Conservation (phyloP, 768 basidiomycete species). For the Sporobolomyces pararoseus region DNA sequence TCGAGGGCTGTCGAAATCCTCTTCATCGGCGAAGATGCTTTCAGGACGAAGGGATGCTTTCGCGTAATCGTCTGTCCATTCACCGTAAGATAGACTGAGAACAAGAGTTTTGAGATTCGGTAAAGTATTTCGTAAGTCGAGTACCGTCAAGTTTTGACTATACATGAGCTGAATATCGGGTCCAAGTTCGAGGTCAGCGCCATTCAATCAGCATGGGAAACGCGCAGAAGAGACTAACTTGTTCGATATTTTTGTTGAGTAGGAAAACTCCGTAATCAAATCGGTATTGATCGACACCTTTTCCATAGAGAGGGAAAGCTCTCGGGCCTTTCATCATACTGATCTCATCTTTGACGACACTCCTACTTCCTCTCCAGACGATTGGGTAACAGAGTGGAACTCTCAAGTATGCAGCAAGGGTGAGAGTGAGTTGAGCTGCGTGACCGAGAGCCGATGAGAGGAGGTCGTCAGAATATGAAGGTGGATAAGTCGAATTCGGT, state of each 20-base stretch:
- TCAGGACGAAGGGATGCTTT: constrained; percentile 5
- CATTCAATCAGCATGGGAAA: not conserved
- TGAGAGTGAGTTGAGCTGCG: constrained; percentile 77
- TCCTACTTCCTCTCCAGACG: constrained; percentile 82
- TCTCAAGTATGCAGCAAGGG: constrained; percentile 73
- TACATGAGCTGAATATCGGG: constrained; percentile 43
- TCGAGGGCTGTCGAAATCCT: no score
- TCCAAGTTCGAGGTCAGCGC: not conserved
- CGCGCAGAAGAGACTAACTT: constrained; percentile 56
- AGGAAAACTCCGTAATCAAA: constrained; percentile 97
- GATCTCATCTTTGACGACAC: constrained; percentile 84
- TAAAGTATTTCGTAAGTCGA: constrained; percentile 92
- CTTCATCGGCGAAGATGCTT: not conserved
- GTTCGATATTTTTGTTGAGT: constrained; percentile 93
- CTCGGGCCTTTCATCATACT: constrained; percentile 92
- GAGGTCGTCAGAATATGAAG: constrained; percentile 78
- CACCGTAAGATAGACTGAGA: constrained; percentile 60
- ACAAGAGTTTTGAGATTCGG: constrained; percentile 93
- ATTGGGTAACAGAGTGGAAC: constrained; percentile 80
- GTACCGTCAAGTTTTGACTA: constrained; percentile 71
- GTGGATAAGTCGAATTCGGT: constrained; percentile 69
- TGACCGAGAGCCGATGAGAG: constrained; percentile 88
- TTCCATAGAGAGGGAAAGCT: constrained; percentile 93
- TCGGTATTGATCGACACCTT: constrained; percentile 90
- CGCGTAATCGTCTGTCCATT: constrained; percentile 44